These are phyloP conservation scores for Leucocoprinus sp. DNA, from an alignment of 768 basidiomycete genomes.

Conservation along the genomic window DNA sequence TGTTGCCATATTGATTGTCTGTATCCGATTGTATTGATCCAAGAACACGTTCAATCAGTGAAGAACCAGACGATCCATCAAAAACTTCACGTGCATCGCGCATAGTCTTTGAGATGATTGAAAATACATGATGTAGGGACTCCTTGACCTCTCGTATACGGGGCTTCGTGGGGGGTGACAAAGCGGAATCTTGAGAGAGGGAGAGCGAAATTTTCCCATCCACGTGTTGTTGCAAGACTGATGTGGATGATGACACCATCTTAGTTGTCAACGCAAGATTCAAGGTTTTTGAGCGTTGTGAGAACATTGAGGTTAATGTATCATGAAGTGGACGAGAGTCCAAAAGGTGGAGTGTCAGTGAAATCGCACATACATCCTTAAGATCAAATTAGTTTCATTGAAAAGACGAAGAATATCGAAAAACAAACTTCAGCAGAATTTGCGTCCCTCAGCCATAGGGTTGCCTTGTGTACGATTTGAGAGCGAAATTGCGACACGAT, in stretches of 20 bases:
- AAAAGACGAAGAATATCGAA: not conserved
- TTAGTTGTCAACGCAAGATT: constrained; percentile 6
- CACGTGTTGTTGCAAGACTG: not conserved
- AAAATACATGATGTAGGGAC: constrained; percentile 41
- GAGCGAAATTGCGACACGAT: constrained; percentile 76
- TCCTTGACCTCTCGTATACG: constrained; percentile 46
- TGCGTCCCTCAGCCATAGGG: constrained; percentile 62
- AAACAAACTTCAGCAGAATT: constrained; percentile 44
- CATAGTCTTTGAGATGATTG: constrained; percentile 52
- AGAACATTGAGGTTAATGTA: constrained; percentile 59
- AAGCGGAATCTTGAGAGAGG: constrained; percentile 5
- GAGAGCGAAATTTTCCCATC: constrained; percentile 7
- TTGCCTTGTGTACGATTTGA: constrained; percentile 87
- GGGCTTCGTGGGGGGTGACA: constrained; percentile 21
- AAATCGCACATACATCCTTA: constrained; percentile 68
- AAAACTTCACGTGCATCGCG: constrained; percentile 52
- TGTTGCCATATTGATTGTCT: constrained; percentile 15
- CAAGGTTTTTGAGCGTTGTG: constrained; percentile 60
- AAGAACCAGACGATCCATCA: constrained; percentile 7
- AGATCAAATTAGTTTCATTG: constrained; percentile 1
- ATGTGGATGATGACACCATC: constrained; percentile 1
- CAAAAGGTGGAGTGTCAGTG: constrained; percentile 81
- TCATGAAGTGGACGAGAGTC: constrained; percentile 78
- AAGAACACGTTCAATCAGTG: constrained; percentile 47
- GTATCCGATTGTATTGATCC: constrained; percentile 52